A percentile compares a stretch with the other conserved stretches of the same genome.
phyloP scores from a whole-genome alignment of 495 filamentous ascomycete genomes.

The Bacidia gigantensis region DNA sequence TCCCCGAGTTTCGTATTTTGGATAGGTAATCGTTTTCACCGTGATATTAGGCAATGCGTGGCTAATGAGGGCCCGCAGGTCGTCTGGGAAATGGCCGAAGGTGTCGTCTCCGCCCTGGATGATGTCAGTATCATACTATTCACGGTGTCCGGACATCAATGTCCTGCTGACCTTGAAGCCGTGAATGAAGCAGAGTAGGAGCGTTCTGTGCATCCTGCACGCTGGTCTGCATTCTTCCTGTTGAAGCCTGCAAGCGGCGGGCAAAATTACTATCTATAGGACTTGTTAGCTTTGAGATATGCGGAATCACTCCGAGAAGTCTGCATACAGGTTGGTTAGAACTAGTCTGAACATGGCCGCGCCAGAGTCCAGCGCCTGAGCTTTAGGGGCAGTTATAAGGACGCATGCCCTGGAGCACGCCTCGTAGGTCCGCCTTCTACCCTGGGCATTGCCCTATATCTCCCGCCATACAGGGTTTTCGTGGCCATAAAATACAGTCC shows the following conservation, averaged over 20 bases:
- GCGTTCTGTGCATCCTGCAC: conserved; percentile 69
- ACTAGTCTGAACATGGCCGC: too few relatives aligned
- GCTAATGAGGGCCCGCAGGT: conserved; percentile 56
- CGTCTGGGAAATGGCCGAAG: conserved; percentile 63
- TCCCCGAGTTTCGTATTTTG: conserved; percentile 82
- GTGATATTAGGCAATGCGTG: conserved; percentile 60
- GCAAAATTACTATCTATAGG: too few relatives aligned
- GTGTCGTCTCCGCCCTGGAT: conserved; percentile 74
- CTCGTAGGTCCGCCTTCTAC: too few relatives aligned
- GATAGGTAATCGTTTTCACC: conserved; percentile 62
- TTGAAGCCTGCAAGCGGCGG: too few relatives aligned
- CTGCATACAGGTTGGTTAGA: too few relatives aligned
- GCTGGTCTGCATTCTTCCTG: conserved; percentile 4
- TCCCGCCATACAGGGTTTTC: too few relatives aligned
- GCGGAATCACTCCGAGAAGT: neutral
- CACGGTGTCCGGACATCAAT: neutral
- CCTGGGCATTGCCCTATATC: too few relatives aligned
- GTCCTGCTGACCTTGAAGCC: conserved; percentile 70
- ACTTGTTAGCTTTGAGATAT: too few relatives aligned
- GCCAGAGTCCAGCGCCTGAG: too few relatives aligned
- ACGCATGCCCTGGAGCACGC: too few relatives aligned
- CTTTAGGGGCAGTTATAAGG: too few relatives aligned
- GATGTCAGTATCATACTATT: neutral
- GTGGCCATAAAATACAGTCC: too few relatives aligned
- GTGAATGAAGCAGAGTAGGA: conserved; percentile 87